Conservation (phyloP, 768 basidiomycete species). For the Amylocystis lapponica region DNA sequence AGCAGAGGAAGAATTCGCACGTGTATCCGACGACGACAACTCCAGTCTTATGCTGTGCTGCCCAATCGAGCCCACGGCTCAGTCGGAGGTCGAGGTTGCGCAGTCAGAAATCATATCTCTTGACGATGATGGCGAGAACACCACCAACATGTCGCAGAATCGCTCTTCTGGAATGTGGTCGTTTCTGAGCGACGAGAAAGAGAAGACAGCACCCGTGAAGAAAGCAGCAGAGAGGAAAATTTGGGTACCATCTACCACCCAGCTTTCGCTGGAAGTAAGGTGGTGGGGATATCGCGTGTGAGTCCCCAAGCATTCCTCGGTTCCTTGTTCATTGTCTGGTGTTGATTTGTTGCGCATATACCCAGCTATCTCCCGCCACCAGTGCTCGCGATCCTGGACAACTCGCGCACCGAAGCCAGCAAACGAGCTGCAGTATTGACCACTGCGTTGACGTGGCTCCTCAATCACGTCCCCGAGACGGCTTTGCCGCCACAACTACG, state of each 20-base stretch:
- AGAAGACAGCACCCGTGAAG: too few relatives aligned
- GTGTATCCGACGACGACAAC: slow-evolving; percentile 48
- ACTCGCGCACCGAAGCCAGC: slow-evolving; percentile 58
- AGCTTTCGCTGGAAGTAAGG: slow-evolving; percentile 65
- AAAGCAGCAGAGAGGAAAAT: slow-evolving; percentile 25
- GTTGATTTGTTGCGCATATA: not conserved
- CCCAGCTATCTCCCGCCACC: slow-evolving; percentile 73
- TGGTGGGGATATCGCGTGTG: slow-evolving; percentile 83
- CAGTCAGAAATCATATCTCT: slow-evolving; percentile 52
- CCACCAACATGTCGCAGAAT: too few relatives aligned
- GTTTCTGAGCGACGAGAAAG: too few relatives aligned
- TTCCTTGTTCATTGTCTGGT: not conserved
- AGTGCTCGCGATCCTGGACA: slow-evolving; percentile 58
- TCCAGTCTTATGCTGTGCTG: slow-evolving; percentile 69
- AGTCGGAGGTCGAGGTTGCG: slow-evolving; percentile 66
- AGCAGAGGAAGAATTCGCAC: not conserved
- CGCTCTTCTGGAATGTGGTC: too few relatives aligned
- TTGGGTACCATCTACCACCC: slow-evolving; percentile 72
- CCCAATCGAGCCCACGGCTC: slow-evolving; percentile 56
- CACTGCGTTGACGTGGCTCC: slow-evolving; percentile 64
- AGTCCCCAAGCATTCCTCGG: slow-evolving; percentile 16
- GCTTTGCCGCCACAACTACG: slow-evolving; percentile 58
- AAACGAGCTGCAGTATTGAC: slow-evolving; percentile 74
- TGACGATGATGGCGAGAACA: too few relatives aligned
- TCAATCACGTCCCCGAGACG: slow-evolving; percentile 56